Evolutionary conservation across 441 rosid genomes (phyloP).

Genomic region (Daphne laureola): DNA sequence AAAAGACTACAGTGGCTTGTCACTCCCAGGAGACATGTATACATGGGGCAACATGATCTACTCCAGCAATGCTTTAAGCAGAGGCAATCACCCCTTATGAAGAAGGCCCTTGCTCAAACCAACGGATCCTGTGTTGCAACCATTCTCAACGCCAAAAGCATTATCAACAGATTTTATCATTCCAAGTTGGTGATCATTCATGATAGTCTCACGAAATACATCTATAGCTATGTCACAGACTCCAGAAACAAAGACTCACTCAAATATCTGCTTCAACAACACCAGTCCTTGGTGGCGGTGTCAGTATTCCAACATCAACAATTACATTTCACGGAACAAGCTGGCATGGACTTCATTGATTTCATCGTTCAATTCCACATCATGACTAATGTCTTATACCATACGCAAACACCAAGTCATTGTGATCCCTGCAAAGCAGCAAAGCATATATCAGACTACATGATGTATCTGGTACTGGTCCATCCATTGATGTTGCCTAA

Average conservation of each 20-base stretch:
- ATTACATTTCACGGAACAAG: no score
- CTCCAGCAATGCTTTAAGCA: constrained; percentile 18
- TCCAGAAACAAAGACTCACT: not conserved
- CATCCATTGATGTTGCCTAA: constrained; percentile 30
- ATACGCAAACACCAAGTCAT: not conserved
- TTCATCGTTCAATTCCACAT: constrained; percentile 38
- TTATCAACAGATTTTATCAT: constrained; percentile 1
- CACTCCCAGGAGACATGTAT: not conserved
- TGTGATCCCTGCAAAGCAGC: constrained; percentile 18
- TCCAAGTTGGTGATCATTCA: constrained; percentile 10
- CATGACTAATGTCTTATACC: constrained; percentile 37
- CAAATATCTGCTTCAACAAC: constrained; percentile 9
- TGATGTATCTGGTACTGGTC: constrained; percentile 35
- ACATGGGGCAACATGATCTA: constrained; percentile 22
- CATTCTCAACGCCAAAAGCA: not conserved
- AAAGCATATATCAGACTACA: constrained; percentile 31
- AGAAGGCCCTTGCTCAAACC: constrained; percentile 9
- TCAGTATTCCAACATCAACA: no score
- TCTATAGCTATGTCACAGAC: constrained; percentile 18
- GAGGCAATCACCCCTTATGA: not conserved
- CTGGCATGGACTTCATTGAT: no score
- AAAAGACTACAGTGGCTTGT: not conserved
- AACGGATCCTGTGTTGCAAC: constrained; percentile 2
- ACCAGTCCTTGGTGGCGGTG: no score
- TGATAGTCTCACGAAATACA: constrained; percentile 13